Percentiles rank a stretch among this genome's conserved stretches.
Evolutionary conservation across 2,329 filamentous ascomycete genomes (phyloP).

Genomic region (Colletotrichum sp.): DNA sequence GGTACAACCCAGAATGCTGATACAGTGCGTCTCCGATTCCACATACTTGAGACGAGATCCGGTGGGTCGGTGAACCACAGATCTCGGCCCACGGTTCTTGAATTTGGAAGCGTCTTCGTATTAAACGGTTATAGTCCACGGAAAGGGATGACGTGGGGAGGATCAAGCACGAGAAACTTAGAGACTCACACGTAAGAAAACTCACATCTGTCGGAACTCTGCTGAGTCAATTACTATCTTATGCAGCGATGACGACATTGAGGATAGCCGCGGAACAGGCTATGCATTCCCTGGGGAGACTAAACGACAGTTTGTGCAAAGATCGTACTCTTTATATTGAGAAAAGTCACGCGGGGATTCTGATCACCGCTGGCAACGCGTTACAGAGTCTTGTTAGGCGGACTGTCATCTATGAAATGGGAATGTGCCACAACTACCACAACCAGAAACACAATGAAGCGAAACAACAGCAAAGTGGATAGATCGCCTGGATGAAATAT

Average conservation of each 20-base stretch:
- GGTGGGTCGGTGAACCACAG: neutral
- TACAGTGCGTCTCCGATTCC: neutral
- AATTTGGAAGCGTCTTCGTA: neutral
- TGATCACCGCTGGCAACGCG: neutral
- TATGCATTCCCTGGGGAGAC: neutral
- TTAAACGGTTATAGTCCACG: fast-evolving
- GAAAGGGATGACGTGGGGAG: neutral
- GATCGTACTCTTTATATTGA: neutral
- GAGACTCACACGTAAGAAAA: neutral
- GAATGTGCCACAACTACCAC: neutral
- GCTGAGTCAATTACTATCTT: neutral
- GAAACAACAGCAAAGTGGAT: fast-evolving
- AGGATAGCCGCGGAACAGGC: fast-evolving
- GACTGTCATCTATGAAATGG: neutral
- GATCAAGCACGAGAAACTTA: fast-evolving
- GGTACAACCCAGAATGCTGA: neutral
- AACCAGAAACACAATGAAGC: neutral
- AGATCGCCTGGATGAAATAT: neutral
- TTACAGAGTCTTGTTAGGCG: neutral
- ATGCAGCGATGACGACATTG: neutral
- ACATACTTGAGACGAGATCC: neutral
- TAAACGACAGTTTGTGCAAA: neutral
- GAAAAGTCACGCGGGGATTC: neutral
- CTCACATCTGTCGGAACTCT: neutral
- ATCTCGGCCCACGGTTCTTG: neutral